Percentiles rank a stretch among this genome's conserved stretches.
These are phyloP conservation scores for Brassica incana DNA, from an alignment of 345 rosid species.

Conservation along the genomic window DNA sequence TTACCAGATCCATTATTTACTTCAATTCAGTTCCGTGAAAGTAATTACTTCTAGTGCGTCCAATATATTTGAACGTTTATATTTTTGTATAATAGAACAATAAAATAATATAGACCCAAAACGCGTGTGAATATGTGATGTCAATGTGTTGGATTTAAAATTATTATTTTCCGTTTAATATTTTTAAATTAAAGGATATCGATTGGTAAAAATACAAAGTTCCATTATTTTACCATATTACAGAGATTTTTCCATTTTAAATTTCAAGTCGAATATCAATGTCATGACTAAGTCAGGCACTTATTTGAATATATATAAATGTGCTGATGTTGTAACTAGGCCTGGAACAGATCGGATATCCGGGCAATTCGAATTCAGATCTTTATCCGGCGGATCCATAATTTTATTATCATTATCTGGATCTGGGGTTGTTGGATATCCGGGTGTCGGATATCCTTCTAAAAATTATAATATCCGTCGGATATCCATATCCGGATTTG, in stretches of 20 bases:
- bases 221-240: constrained; percentile 9
- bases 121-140: constrained; percentile 23
- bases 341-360: too few relatives aligned
- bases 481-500: too few relatives aligned
- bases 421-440: too few relatives aligned
- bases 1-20: background rate
- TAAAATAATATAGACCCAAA: background rate
- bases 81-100: background rate
- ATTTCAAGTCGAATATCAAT: background rate
- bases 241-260: background rate
- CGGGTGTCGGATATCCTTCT: too few relatives aligned
- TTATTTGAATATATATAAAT: background rate
- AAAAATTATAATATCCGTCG: too few relatives aligned
- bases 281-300: constrained; percentile 7
- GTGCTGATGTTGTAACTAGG: background rate
- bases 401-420: too few relatives aligned
- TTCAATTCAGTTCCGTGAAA: background rate
- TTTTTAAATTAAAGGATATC: constrained; percentile 2
- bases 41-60: background rate
- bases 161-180: background rate
- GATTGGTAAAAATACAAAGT: constrained; percentile 10
- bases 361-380: too few relatives aligned
- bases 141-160: background rate
- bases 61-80: background rate
- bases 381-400: too few relatives aligned